Percentiles rank a stretch among this genome's conserved stretches.
Evolutionary conservation across 2,329 filamentous ascomycete genomes (phyloP).

Genomic region (Didymosphaeria variabile): DNA sequence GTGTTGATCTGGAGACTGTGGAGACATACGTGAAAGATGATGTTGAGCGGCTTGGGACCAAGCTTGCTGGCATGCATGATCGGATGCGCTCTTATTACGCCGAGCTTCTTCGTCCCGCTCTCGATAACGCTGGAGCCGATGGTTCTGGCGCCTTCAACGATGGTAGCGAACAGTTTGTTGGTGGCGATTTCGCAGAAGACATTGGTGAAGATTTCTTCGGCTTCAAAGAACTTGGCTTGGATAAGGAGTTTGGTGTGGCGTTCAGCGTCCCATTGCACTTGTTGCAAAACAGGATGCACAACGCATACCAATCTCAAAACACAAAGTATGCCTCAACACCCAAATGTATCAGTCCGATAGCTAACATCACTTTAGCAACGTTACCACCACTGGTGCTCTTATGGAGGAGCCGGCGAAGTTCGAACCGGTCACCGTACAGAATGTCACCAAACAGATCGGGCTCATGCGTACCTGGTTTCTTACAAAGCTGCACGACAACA

Average conservation of each 20-base stretch:
- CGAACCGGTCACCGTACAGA: slow-evolving; percentile 81
- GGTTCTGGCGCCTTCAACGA: slow-evolving; percentile 94
- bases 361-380: slow-evolving; percentile 60
- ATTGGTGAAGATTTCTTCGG: slow-evolving; percentile 99
- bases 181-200: slow-evolving; percentile 96
- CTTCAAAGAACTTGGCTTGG: slow-evolving; percentile 92
- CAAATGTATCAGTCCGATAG: slow-evolving; percentile 13
- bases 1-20: slow-evolving; percentile 80
- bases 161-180: slow-evolving; percentile 95
- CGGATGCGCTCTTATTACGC: slow-evolving; percentile 92
- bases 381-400: slow-evolving; percentile 66
- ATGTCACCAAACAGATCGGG: slow-evolving; percentile 81
- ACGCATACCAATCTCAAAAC: slow-evolving; percentile 81
- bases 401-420: slow-evolving; percentile 75
- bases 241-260: slow-evolving; percentile 88
- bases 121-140: slow-evolving; percentile 79
- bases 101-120: slow-evolving; percentile 90
- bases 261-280: slow-evolving; percentile 94
- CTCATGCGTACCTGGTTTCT: slow-evolving; percentile 92
- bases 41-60: slow-evolving; percentile 82
- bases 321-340: slow-evolving; percentile 56
- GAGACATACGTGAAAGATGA: slow-evolving; percentile 93
- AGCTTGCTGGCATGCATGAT: slow-evolving; percentile 86
- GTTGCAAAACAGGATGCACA: slow-evolving; percentile 88
- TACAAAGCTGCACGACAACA: slow-evolving; percentile 84